phyloP scores from a whole-genome alignment of 805 yeast genomes.

The Dipodascus geniculatus region DNA sequence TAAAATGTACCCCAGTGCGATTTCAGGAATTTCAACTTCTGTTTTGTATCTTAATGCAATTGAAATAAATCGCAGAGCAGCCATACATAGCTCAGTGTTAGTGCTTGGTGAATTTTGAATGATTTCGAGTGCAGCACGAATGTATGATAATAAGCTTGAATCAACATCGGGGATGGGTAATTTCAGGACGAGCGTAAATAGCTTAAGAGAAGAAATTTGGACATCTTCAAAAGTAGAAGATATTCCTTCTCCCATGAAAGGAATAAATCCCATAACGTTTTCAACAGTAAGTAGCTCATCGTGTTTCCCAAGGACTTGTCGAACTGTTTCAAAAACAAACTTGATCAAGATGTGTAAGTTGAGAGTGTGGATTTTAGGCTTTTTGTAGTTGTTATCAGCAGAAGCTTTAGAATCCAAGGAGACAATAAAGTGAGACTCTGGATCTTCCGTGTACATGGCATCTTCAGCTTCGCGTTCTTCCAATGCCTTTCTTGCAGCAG shows the following conservation, averaged over 20 bases:
- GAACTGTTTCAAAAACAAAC: constrained; percentile 64
- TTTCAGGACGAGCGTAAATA: constrained; percentile 47
- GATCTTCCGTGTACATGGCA: constrained; percentile 23
- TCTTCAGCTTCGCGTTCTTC: constrained; percentile 15
- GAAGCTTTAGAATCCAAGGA: constrained; percentile 40
- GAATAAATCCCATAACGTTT: constrained; percentile 63
- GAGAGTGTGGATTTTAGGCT: constrained; percentile 30
- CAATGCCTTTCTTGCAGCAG: constrained; percentile 12
- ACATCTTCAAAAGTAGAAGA: constrained; percentile 65
- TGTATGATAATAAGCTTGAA: constrained; percentile 18
- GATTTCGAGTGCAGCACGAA: constrained; percentile 31
- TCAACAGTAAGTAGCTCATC: constrained; percentile 44
- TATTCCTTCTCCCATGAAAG: constrained; percentile 51
- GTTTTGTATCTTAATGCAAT: constrained; percentile 58
- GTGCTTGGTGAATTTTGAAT: constrained; percentile 71
- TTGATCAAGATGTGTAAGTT: constrained; percentile 55
- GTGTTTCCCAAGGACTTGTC: constrained; percentile 58
- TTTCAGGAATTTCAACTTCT: constrained; percentile 52
- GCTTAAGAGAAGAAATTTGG: constrained; percentile 52
- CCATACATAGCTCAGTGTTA: constrained; percentile 67
- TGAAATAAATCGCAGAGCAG: constrained; percentile 62
- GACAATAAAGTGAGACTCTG: constrained; percentile 64
- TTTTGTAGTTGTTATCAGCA: constrained; percentile 27
- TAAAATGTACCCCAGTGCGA: constrained; percentile 63
- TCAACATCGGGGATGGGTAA: constrained; percentile 49